Evolutionary conservation across 495 filamentous ascomycete species (phyloP).

Genomic region (Daldinia loculata): DNA sequence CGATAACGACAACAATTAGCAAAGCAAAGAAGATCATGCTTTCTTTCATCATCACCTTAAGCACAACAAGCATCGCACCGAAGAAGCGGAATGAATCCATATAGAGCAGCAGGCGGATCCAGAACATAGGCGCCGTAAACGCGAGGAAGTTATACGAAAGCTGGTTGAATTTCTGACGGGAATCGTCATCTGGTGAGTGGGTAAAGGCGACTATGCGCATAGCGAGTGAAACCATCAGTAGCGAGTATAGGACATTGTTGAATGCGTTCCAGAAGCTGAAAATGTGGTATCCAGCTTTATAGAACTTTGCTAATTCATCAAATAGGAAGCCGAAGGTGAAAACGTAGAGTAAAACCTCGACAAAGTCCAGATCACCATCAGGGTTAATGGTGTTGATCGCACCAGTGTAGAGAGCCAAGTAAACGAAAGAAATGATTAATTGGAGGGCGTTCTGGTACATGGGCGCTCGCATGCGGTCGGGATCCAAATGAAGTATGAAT

Average conservation of each 20-base stretch:
- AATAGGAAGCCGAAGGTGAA: constrained; percentile 94
- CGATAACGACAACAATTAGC: constrained; percentile 83
- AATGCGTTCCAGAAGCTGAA: constrained; percentile 96
- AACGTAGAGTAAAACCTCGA: constrained; percentile 84
- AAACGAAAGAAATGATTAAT: constrained; percentile 83
- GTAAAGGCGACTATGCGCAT: constrained; percentile 79
- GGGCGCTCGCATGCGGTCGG: constrained; percentile 91
- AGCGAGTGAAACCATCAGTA: constrained; percentile 79
- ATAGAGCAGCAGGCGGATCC: constrained; percentile 91
- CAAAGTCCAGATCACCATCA: constrained; percentile 78
- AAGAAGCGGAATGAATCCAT: constrained; percentile 96
- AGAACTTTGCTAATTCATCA: constrained; percentile 86
- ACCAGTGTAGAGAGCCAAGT: constrained; percentile 82
- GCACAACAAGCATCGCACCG: constrained; percentile 94
- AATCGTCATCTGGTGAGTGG: constrained; percentile 60
- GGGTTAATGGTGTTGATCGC: constrained; percentile 92
- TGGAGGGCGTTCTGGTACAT: constrained; percentile 91
- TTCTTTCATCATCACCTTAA: constrained; percentile 99
- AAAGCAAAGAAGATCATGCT: constrained; percentile 97
- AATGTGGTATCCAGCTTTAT: constrained; percentile 89
- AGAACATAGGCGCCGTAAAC: constrained; percentile 95
- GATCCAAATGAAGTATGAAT: constrained; percentile 85
- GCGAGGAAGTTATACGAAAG: constrained; percentile 92
- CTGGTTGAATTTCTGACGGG: constrained; percentile 74
- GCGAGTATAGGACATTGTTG: constrained; percentile 80